Evolutionary conservation across 2,329 filamentous ascomycete genomes (phyloP).

Genomic region (Thelonectria olida): DNA sequence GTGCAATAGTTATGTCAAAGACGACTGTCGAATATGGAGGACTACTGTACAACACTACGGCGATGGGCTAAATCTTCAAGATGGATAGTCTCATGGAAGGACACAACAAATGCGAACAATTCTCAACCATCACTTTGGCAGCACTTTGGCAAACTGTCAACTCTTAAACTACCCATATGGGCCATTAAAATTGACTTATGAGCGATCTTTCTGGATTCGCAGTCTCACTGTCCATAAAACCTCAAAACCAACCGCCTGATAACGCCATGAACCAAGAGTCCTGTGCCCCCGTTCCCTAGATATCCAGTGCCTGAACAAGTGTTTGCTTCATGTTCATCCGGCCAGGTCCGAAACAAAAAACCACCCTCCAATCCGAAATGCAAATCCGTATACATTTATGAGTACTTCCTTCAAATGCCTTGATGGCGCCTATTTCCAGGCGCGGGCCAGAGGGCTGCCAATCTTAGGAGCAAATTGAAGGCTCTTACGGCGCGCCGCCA

Average conservation of each 20-base stretch:
- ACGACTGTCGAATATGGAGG: neutral
- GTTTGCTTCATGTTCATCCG: slow-evolving; percentile 24
- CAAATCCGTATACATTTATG: slow-evolving; percentile 25
- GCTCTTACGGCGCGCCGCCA: slow-evolving; percentile 80
- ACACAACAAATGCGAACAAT: slow-evolving; percentile 4
- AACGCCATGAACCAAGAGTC: slow-evolving; percentile 32
- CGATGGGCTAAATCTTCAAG: neutral
- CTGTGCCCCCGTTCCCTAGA: slow-evolving; percentile 29
- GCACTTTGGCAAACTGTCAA: neutral
- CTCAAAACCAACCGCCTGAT: slow-evolving; percentile 11
- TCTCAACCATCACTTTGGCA: neutral
- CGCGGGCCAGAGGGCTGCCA: slow-evolving; percentile 73
- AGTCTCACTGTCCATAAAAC: slow-evolving; percentile 19
- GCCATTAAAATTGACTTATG: slow-evolving; percentile 19
- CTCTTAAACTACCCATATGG: slow-evolving; percentile 9
- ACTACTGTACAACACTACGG: neutral
- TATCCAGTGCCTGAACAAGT: slow-evolving; percentile 37
- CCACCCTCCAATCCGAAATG: slow-evolving; percentile 25
- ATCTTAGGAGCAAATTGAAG: slow-evolving; percentile 80
- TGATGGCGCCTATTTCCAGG: slow-evolving; percentile 52
- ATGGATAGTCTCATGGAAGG: neutral
- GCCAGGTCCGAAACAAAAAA: slow-evolving; percentile 26
- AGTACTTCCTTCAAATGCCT: slow-evolving; percentile 9
- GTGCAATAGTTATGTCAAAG: neutral
- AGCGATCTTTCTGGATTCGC: slow-evolving; percentile 3